These are phyloP conservation scores for Clarireedia monteithiana DNA, from an alignment of 2,329 filamentous ascomycete species.

Conservation along the genomic window DNA sequence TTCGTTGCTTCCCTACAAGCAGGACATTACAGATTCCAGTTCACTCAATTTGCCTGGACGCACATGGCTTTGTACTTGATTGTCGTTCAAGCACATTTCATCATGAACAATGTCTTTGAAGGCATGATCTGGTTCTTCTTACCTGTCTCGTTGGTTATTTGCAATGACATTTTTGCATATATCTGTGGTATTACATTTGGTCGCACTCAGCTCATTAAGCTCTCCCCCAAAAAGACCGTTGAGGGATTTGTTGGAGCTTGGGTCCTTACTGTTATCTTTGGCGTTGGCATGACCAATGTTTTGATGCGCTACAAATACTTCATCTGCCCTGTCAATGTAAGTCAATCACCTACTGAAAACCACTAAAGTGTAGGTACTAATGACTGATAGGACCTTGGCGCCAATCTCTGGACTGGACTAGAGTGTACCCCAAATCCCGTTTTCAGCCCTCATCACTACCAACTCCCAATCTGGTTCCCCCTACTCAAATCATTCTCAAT, in stretches of 20 bases:
- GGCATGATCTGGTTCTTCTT: slow-evolving; percentile 99
- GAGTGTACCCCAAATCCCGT: slow-evolving; percentile 87
- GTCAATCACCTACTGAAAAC: slow-evolving; percentile 19
- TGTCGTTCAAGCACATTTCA: slow-evolving; percentile 95
- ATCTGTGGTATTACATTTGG: slow-evolving; percentile 96
- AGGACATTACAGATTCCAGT: slow-evolving; percentile 96
- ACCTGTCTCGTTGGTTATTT: slow-evolving; percentile 89
- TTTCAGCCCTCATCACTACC: slow-evolving; percentile 72
- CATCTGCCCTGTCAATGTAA: slow-evolving; percentile 87
- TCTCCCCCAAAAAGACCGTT: slow-evolving; percentile 98
- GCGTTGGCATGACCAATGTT: slow-evolving; percentile 71
- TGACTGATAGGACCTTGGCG: slow-evolving; percentile 61
- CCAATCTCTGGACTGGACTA: slow-evolving; percentile 86
- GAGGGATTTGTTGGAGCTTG: slow-evolving; percentile 96
- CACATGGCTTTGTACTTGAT: slow-evolving; percentile 99
- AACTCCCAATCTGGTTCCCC: slow-evolving; percentile 65
- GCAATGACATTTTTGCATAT: slow-evolving; percentile 98
- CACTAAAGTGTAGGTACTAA: slow-evolving; percentile 10
- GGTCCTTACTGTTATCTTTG: slow-evolving; percentile 89
- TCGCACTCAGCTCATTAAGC: slow-evolving; percentile 90
- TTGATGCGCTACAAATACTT: slow-evolving; percentile 93
- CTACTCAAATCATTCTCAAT: slow-evolving; percentile 65
- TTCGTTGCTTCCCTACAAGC: slow-evolving; percentile 93
- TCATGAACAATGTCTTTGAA: slow-evolving; percentile 99
- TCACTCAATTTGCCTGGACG: slow-evolving; percentile 98